Evolutionary conservation across 139 green algal species (phyloP).

Genomic region (Coccomyxa sp.): DNA sequence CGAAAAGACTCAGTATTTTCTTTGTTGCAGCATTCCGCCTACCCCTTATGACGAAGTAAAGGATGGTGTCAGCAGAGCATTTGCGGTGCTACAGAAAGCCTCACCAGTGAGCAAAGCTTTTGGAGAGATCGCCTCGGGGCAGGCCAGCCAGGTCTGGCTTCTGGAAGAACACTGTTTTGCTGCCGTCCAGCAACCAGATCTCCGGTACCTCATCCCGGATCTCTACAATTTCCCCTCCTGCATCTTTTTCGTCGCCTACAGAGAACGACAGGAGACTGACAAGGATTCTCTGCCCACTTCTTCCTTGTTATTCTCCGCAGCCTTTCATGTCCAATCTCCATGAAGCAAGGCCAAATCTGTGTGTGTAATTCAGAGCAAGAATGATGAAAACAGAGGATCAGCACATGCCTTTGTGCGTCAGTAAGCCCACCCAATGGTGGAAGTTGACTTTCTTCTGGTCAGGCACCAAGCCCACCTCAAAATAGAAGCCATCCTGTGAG

Average conservation of each 20-base stretch:
- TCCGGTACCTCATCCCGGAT: constrained; percentile 4
- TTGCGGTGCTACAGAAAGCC: not conserved
- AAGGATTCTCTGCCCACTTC: not conserved
- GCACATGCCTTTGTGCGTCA: constrained; percentile 7
- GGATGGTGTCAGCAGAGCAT: too few species aligned
- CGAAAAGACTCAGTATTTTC: too few species aligned
- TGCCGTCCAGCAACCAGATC: constrained; percentile 18
- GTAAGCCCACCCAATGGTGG: constrained; percentile 18
- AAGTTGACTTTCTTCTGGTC: constrained; percentile 18
- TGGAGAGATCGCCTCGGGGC: constrained; percentile 13
- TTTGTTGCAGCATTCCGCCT: too few species aligned
- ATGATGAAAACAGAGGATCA: not conserved
- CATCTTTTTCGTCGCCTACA: constrained; percentile 13
- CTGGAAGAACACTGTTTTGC: constrained; percentile 5
- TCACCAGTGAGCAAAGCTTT: constrained; percentile 25
- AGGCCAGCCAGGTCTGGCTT: not conserved
- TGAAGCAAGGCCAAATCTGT: not conserved
- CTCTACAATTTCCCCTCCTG: constrained; percentile 14
- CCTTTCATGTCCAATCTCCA: not conserved
- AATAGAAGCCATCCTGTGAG: not conserved
- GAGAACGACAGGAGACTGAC: not conserved
- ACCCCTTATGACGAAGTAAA: too few species aligned
- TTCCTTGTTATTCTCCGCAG: not conserved
- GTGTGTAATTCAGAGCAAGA: not conserved
- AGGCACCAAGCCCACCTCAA: constrained; percentile 8